These are phyloP conservation scores for Pyrus hybrid DNA, from an alignment of 331 rosid species.

Conservation along the genomic window DNA sequence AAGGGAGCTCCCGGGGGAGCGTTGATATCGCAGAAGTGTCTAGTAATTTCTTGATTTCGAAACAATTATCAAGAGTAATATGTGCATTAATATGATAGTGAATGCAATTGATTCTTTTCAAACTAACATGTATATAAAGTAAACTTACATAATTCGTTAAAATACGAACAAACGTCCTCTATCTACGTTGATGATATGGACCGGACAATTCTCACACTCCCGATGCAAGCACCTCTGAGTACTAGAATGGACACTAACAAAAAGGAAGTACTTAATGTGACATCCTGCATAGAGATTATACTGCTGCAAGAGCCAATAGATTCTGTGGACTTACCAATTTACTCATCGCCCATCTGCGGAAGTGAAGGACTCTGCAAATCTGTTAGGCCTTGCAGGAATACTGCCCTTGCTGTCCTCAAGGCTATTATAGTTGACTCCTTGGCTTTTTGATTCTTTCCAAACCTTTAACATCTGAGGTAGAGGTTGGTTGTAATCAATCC, in stretches of 20 bases:
- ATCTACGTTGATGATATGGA: not conserved
- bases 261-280: not conserved
- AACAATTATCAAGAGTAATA: not conserved
- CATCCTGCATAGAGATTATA: not conserved
- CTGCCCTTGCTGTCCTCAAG: conserved; percentile 56
- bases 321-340: not conserved
- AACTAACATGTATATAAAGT: not conserved
- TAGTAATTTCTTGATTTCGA: not conserved
- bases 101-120: not conserved
- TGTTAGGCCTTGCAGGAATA: conserved; percentile 50
- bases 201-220: not conserved
- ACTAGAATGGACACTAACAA: not conserved
- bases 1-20: not conserved
- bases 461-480: conserved; percentile 60
- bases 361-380: conserved; percentile 67
- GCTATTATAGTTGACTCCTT: conserved; percentile 29
- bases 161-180: conserved; percentile 1
- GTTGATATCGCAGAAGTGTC: not conserved
- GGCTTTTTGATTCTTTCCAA: conserved; percentile 62
- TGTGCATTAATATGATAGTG: not conserved
- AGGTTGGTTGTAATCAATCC: conserved; percentile 47
- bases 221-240: not conserved
- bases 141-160: not conserved
- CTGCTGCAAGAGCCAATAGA: not conserved
- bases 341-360: conserved; percentile 59